phyloP scores from a whole-genome alignment of 2,329 filamentous ascomycete species.

The Fusarium heterosporum region DNA sequence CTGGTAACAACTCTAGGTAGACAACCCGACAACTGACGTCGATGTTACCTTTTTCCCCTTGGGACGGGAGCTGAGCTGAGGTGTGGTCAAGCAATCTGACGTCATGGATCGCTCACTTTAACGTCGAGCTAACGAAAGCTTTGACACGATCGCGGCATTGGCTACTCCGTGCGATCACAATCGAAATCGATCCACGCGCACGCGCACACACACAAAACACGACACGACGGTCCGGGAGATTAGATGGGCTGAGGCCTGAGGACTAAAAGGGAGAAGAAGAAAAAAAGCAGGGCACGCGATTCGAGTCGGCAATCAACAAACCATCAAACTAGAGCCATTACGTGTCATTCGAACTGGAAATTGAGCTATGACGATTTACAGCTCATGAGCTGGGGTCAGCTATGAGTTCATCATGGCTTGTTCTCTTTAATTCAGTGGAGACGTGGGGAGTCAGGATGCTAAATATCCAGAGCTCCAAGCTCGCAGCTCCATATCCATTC shows the following conservation, averaged over 20 bases:
- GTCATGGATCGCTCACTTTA: conserved; percentile 44
- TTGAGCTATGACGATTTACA: conserved; percentile 32
- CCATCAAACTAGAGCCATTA: conserved; percentile 31
- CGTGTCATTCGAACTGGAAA: conserved; percentile 27
- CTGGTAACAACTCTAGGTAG: conserved; percentile 3
- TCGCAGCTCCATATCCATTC: conserved; percentile 27
- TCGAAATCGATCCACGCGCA: not conserved
- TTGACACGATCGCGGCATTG: conserved; percentile 37
- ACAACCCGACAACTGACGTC: conserved; percentile 29
- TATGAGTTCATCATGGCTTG: conserved; percentile 33
- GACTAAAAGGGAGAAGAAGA: not conserved
- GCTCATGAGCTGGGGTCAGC: conserved; percentile 19
- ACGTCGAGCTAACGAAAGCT: conserved; percentile 29
- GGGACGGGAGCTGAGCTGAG: not conserved
- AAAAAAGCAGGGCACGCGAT: conserved; percentile 30
- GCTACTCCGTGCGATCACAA: conserved; percentile 23
- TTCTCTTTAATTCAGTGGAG: conserved; percentile 29
- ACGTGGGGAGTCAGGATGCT: conserved; percentile 25
- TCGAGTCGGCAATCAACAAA: conserved; percentile 8
- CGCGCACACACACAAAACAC: conserved; percentile 3
- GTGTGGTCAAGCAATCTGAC: conserved; percentile 28
- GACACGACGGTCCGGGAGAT: not conserved
- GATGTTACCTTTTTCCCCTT: conserved; percentile 12
- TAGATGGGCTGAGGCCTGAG: not conserved
- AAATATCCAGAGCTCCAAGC: conserved; percentile 17